These are phyloP conservation scores for Sanghuangporus weigelae DNA, from an alignment of 1,284 basidiomycete genomes.

Conservation along the genomic window DNA sequence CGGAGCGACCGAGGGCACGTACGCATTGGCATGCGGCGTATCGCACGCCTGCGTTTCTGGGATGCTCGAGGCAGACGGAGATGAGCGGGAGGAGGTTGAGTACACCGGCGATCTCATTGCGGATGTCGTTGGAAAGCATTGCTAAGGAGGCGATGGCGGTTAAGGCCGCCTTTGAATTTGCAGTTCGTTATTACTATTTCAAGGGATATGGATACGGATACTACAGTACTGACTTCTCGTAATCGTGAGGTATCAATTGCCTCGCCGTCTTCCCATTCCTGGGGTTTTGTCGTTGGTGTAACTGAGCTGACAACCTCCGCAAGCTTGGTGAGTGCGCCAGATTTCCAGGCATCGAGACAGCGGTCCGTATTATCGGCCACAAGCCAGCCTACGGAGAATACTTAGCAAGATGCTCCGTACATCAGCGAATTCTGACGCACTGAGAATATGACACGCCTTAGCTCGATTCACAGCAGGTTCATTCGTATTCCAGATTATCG, in stretches of 20 bases:
- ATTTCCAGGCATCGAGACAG: slow-evolving; percentile 58
- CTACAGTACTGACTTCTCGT: slow-evolving; percentile 51
- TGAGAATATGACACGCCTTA: slow-evolving; percentile 67
- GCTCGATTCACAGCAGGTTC: slow-evolving; percentile 41
- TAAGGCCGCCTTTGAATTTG: slow-evolving; percentile 52
- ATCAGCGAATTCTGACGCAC: slow-evolving; percentile 45
- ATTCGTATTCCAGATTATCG: slow-evolving; percentile 41
- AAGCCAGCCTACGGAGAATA: slow-evolving; percentile 74
- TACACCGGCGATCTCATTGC: slow-evolving; percentile 57
- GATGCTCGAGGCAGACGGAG: slow-evolving; percentile 50
- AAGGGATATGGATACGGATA: neutral
- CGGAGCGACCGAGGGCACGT: slow-evolving; percentile 72
- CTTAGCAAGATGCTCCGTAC: too few relatives aligned
- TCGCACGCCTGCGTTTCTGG: slow-evolving; percentile 62
- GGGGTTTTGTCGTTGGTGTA: slow-evolving; percentile 38
- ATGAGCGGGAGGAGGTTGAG: slow-evolving; percentile 49
- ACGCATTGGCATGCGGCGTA: slow-evolving; percentile 83
- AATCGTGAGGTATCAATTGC: slow-evolving; percentile 52
- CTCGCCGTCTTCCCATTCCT: slow-evolving; percentile 55
- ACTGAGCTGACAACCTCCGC: slow-evolving; percentile 45
- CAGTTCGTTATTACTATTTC: neutral
- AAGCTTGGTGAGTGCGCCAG: slow-evolving; percentile 51
- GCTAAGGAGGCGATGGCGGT: slow-evolving; percentile 66
- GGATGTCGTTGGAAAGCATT: slow-evolving; percentile 66
- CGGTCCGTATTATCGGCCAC: slow-evolving; percentile 65